A percentile compares a stretch with the other conserved stretches of the same genome.
phyloP scores from a whole-genome alignment of 2,329 filamentous ascomycete genomes.

The Dothistroma septosporum region DNA sequence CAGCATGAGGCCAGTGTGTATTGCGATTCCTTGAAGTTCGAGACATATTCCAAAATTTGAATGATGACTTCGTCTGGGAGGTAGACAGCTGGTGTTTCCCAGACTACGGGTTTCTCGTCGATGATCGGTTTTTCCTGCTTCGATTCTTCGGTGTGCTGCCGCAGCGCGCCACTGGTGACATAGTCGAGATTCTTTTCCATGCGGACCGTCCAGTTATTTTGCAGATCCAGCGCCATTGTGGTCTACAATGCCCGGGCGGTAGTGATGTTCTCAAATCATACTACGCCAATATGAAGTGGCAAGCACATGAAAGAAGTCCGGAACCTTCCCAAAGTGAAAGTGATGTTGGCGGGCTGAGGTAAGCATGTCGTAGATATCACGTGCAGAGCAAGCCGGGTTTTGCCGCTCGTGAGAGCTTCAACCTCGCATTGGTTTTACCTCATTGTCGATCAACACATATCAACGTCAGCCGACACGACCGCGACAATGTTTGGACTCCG shows the following conservation, averaged over 20 bases:
- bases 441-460: background rate
- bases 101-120: constrained; percentile 12
- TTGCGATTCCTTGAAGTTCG: constrained; percentile 41
- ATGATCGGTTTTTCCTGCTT: constrained; percentile 2
- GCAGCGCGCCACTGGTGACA: constrained; percentile 15
- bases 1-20: constrained; percentile 49
- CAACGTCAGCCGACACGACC: constrained; percentile 8
- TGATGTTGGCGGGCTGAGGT: background rate
- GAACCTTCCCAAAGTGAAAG: background rate
- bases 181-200: constrained; percentile 35
- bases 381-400: background rate
- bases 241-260: background rate
- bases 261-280: background rate
- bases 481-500: constrained; percentile 29
- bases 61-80: constrained; percentile 55
- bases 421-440: background rate
- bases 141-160: constrained; percentile 3
- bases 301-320: constrained; percentile 16
- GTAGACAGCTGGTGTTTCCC: constrained; percentile 33
- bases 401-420: background rate
- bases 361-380: background rate
- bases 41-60: constrained; percentile 46
- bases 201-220: constrained; percentile 34
- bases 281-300: background rate
- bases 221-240: constrained; percentile 35